Base-by-base conservation (phyloP, 306 rosid genomes). In the Quercus robur region DNA sequence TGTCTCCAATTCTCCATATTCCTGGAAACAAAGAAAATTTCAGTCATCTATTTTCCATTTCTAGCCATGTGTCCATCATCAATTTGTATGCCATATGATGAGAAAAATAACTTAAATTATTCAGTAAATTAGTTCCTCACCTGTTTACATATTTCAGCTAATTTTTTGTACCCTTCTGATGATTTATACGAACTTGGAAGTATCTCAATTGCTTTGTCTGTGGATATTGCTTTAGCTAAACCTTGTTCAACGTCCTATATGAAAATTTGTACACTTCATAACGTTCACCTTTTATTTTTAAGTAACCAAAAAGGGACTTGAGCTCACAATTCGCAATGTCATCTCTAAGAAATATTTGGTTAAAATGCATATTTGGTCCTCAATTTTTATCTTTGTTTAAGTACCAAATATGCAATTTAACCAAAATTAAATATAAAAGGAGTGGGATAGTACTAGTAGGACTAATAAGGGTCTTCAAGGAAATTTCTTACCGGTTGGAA, bases 351-450 rank as follows among this genome's bases (percentile, higher is more conserved):
- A 35, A 35, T 6, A 35, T 35, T 35, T 35, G 44, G 44, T 35
- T 35, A 35, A 35, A 35, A 35, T 35, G 23, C 21, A 46, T 46
- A 46, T 12, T 46, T 46, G 12, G 14, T 10, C 14, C 52, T 46
- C 13, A 9, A 46, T 12, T 46, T 46, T 46, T 46, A 9, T 46
- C 52, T 46, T 46, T 38, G 44, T 38, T 38, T 38, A 44, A 4
- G 83, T 91, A 54, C 93, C 81, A 14, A 91, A 93, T 54, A 91
- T 93, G 26, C 97, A 93, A 74, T 91, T 93, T 30, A 88, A 81
- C 54, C 97, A 15, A 1, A 57, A 41, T 15, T 30, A 38, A 38
- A 38, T 38, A 38, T 38, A 38, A 6, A 38, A 38, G 44, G 44
- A 38, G 0, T 6, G 2, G 10, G 44, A 38, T 38, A 38, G 44